Base-by-base conservation (phyloP, 768 basidiomycete species). In the Dacryopinax spathularia region DNA sequence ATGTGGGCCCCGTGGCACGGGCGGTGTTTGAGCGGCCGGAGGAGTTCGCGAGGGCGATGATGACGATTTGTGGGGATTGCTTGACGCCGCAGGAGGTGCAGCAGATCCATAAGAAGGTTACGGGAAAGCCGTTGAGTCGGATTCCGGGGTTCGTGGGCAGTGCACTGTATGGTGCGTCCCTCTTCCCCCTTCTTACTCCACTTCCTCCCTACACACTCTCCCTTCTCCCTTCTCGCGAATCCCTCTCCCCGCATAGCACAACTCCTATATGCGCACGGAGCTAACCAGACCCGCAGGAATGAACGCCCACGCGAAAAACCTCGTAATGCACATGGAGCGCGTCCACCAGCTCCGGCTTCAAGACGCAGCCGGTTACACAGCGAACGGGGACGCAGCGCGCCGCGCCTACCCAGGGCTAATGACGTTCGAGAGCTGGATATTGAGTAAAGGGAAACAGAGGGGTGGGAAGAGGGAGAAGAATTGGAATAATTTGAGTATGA, bases 241-340 rank as follows among this genome's bases (percentile, higher is more conserved):
- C 36, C n/a, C 36, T 12, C 36, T n/a, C 36, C 15, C 36, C 36
- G 13, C 20, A 13, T 13, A 39, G 13, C 36, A 20, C 20, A 10
- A 4, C 1, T 18, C 27, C 7, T 33, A 60, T 29, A 29, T 31
- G 48, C 43, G 43, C 22, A 22, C 13, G 22, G 6, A 18, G 48
- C 48, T 56, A 29, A 56, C 31, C 10, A 29, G 13, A 56, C 25
- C 15, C 18, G 20, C 35, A 31, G 34, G 34, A 25, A 62, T 62
- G 36, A 41, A 33, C 25, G 25, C 22, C 4, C 61, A 62, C 18
- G 36, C 61, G 36, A 41, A 37, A 29, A 62, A 62, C 33, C 61
- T 41, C 36, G 36, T 41, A 25, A 62, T 36, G 36, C 29, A 27
- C 33, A 62, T 41, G 29, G 61, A 37, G 61, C 61, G 61, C 39